Evolutionary conservation across 257 asterid species (phyloP).

Genomic region (Solanum raphanifolium): DNA sequence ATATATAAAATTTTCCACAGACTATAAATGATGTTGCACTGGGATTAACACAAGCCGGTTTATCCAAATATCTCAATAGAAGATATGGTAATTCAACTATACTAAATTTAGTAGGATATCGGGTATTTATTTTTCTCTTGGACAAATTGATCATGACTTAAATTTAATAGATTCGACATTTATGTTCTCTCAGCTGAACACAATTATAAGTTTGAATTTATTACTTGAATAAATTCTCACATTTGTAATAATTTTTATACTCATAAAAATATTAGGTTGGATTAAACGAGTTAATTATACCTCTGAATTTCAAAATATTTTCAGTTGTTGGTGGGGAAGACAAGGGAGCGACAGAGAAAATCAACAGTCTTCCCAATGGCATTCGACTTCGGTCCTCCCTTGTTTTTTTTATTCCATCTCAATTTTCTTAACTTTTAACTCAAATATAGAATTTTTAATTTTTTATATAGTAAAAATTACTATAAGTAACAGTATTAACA

Average conservation of each 20-base stretch:
- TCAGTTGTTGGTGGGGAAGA: conserved; percentile 11
- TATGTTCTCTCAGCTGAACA: background rate
- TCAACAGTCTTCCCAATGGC: conserved; percentile 14
- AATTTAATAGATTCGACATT: background rate
- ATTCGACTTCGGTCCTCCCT: conserved; percentile 25
- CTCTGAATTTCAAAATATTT: background rate
- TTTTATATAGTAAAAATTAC: too few species aligned
- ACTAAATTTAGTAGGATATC: background rate
- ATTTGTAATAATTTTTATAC: background rate
- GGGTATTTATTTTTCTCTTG: too few species aligned
- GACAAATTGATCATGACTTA: background rate
- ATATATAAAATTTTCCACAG: background rate
- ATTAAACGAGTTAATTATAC: background rate
- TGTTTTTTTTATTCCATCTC: background rate
- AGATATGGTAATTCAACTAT: conserved; percentile 20
- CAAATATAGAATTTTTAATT: too few species aligned
- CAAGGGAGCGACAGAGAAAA: conserved; percentile 4
- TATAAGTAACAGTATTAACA: too few species aligned
- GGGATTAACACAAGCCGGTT: conserved; percentile 28
- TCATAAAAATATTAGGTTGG: background rate
- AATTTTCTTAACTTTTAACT: background rate
- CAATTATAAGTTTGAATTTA: background rate
- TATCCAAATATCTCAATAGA: conserved; percentile 29
- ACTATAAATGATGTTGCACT: conserved; percentile 35
- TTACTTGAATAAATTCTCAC: background rate